Conservation (phyloP, 192 early-diverging fungal species). For the Gonapodya prolifera region DNA sequence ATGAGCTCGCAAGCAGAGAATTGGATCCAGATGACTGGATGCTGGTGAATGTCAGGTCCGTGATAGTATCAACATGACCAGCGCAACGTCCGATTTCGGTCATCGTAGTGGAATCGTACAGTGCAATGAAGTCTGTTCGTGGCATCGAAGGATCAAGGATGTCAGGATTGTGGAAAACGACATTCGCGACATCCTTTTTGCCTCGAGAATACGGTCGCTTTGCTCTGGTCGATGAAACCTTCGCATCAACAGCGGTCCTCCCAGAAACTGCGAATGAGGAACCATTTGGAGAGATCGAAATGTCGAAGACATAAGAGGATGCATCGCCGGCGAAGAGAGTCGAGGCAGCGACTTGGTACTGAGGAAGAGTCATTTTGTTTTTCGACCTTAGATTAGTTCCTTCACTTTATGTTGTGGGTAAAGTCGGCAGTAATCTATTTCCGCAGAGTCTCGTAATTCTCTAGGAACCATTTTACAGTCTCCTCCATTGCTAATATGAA, state of each 20-base stretch:
- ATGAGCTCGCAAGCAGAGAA: background rate
- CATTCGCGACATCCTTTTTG: background rate
- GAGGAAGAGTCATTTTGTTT: background rate
- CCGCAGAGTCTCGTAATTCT: slow-evolving; percentile 50
- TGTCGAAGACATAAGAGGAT: background rate
- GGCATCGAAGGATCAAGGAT: background rate
- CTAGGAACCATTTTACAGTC: slow-evolving; percentile 59
- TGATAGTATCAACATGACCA: background rate
- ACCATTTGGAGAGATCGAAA: background rate
- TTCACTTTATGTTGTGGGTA: background rate
- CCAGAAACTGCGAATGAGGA: background rate
- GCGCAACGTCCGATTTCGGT: background rate
- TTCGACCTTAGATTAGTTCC: background rate
- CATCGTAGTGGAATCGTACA: background rate
- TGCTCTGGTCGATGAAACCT: background rate
- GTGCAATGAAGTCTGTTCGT: background rate
- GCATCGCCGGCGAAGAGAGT: background rate
- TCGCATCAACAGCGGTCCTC: background rate
- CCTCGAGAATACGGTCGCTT: background rate
- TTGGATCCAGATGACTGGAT: background rate
- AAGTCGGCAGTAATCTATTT: too few relatives aligned
- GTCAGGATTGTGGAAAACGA: background rate
- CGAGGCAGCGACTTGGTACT: background rate
- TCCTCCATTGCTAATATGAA: slow-evolving; percentile 38
- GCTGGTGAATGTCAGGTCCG: background rate